Base-by-base conservation (phyloP, 2,329 filamentous ascomycete genomes). In the Pestalotiopsis fici region DNA sequence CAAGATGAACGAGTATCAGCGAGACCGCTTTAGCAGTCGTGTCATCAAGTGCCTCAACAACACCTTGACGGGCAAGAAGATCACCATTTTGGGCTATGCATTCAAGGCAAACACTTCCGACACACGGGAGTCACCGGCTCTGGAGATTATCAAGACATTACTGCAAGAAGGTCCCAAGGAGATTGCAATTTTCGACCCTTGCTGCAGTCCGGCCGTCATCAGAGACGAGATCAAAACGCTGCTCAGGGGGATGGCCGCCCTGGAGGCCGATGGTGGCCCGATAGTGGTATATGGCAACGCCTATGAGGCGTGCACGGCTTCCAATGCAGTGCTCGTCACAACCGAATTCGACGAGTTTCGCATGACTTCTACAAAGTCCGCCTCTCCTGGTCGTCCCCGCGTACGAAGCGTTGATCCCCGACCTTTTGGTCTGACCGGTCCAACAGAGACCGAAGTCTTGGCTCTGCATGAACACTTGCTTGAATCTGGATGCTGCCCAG, bases 61-160 rank as follows among this genome's bases (percentile, higher is more conserved):
- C 75, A 92, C 90, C 11, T 82, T 94, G 5, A 83, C 84, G 2
- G 86, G 87, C 68, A 93, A 93, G 82, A 93, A 92, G 79, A 82
- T 94, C 15, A 86, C 90, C 2, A 82, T 95, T 2, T 84, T 95
- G 5, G 93, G 93, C 3, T 94, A 91, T 72, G 90, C 92, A 9
- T 95, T 93, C 81, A 95, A 95, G 83, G 92, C 93, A 79, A 87
- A 93, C 77, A 95, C 92, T 0, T 88, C 87, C 25, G 92, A 95
- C 75, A 92, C 91, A 4, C 86, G 92, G 47, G 92, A 94, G 76
- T 89, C 88, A 56, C 88, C 91, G 0, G 90, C 91, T 0, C 84
- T 93, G 25, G 88, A 90, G 71, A 87, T 93, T 70, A 88, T 93
- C 77, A 87, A 86, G 70, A 85, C 85, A 13, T 81, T 94, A 23